Evolutionary conservation across 176 grass and related monocot species (phyloP).

Genomic region (Echinochloa phyllopogon): DNA sequence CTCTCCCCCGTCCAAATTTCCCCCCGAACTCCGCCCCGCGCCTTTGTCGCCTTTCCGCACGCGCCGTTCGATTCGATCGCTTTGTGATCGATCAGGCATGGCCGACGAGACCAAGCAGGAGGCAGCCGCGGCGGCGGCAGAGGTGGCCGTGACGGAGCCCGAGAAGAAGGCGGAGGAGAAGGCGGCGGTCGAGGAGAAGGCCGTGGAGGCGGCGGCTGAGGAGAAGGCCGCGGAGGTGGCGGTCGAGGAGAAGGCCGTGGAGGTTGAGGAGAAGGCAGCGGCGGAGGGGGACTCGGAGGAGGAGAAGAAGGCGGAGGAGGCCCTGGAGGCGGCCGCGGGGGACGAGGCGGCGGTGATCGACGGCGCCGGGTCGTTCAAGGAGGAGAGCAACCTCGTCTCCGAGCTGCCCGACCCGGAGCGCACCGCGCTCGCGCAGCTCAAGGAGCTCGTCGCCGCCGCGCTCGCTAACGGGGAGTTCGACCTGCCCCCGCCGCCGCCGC

Average conservation of each 20-base stretch:
- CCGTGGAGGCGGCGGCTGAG: not conserved
- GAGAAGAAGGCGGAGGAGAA: not conserved
- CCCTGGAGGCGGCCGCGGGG: slow-evolving; percentile 35
- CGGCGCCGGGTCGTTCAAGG: slow-evolving; percentile 51
- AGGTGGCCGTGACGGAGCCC: slow-evolving; percentile 36
- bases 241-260: not conserved
- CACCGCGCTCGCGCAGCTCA: slow-evolving; percentile 68
- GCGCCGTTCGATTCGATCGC: slow-evolving; percentile 35
- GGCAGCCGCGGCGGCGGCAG: not conserved
- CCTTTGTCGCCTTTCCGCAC: slow-evolving; percentile 26
- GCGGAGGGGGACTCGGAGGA: slow-evolving; percentile 41
- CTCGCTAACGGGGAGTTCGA: slow-evolving; percentile 64
- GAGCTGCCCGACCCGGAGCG: slow-evolving; percentile 60
- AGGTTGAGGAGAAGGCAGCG: slow-evolving; percentile 34
- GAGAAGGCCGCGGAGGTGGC: not conserved
- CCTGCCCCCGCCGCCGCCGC: slow-evolving; percentile 30
- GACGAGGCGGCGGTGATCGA: slow-evolving; percentile 52
- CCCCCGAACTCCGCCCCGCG: slow-evolving; percentile 12
- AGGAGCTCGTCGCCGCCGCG: slow-evolving; percentile 61
- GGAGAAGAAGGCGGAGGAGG: slow-evolving; percentile 52
- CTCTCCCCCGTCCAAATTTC: slow-evolving; percentile 24
- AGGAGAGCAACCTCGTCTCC: slow-evolving; percentile 65
- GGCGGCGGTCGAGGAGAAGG: slow-evolving; percentile 26
- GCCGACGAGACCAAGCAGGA: slow-evolving; percentile 52
- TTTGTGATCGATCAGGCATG: slow-evolving; percentile 40